Base-by-base conservation (phyloP, 2,329 filamentous ascomycete genomes). In the Lachnellula hyalina region DNA sequence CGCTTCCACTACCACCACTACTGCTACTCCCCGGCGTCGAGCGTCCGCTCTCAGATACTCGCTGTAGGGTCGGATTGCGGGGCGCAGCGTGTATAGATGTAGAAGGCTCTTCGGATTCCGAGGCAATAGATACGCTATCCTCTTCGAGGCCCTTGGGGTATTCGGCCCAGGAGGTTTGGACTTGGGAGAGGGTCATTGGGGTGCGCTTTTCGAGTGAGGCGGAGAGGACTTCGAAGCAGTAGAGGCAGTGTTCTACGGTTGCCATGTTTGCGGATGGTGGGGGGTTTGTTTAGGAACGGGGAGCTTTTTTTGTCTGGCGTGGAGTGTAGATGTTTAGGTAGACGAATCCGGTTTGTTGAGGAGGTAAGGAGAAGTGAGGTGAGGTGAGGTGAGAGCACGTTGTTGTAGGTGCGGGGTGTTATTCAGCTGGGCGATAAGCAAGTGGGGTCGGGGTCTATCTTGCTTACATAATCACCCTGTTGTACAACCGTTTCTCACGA, bases 221-320 rank as follows among this genome's bases (percentile, higher is more conserved):
- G 49, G 83, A 80, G 38, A 99, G 84, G 41, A 80, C 79, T 74
- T 99, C 94, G 77, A 99, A 97, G 77, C 92, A 96, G 73, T 86
- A 92, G 67, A 93, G 84, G 73, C 92, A 96, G 73, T 97, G 93
- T 56, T 86, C 86, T 65, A 82, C 74, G 54, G 87, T 87, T 48
- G 94, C 93, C 93, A 97, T 97, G 62, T 40, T 64, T 53, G 47
- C 46, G 47, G 36, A 41, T 44, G 36, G 28, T 51, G 36, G 21
- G 8, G 25, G 25, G 4, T 46, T 28, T 15, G 42, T 46, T 32
- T 32, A 8, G 23, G 15, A n/a, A 46, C 21, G 35, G 25, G 12
- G 19, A 49, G 32, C 48, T 19, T 50, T 12, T 9, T 48, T 28
- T 28, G 19, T 14, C 8, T 6, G 40, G 19, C 11, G 17, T 9